A percentile compares a stretch with the other conserved stretches of the same genome.
Evolutionary conservation across 2,329 filamentous ascomycete species (phyloP).

Genomic region (Fusarium redolens): DNA sequence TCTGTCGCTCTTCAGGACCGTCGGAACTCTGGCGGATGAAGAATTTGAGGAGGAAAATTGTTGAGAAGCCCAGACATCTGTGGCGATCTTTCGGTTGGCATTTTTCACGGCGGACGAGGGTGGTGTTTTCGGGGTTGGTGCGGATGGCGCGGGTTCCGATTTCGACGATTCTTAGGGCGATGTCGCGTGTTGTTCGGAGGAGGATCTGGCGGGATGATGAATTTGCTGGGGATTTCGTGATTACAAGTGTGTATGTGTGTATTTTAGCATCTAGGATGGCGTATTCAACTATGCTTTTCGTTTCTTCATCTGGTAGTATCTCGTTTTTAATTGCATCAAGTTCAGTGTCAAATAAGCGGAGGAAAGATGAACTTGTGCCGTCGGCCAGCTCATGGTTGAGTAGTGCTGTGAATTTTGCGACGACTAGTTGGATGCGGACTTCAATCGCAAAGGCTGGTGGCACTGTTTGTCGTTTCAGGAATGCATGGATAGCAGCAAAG

Average conservation of each 20-base stretch:
- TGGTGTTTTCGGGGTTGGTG: neutral
- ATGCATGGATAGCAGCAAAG: constrained; percentile 23
- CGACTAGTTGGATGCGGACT: constrained; percentile 22
- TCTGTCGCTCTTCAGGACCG: constrained; percentile 11
- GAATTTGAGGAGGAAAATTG: constrained; percentile 36
- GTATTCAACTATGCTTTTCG: constrained; percentile 13
- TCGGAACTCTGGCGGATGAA: constrained; percentile 12
- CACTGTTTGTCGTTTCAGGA: constrained; percentile 14
- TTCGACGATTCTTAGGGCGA: constrained; percentile 22
- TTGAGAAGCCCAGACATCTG: constrained; percentile 24
- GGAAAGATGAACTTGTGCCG: constrained; percentile 16
- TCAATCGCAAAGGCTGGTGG: constrained; percentile 8
- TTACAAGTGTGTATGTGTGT: constrained; percentile 26
- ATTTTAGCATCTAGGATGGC: constrained; percentile 24
- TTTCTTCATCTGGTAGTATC: neutral
- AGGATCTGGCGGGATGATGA: constrained; percentile 26
- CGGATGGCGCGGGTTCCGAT: constrained; percentile 9
- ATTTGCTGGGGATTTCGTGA: constrained; percentile 6
- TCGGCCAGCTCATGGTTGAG: constrained; percentile 25
- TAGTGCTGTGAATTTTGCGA: constrained; percentile 29
- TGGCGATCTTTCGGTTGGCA: constrained; percentile 34
- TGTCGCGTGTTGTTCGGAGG: constrained; percentile 11
- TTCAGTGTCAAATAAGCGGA: constrained; percentile 28
- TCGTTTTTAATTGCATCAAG: constrained; percentile 19
- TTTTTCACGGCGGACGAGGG: neutral